These are phyloP conservation scores for Pyrus communis DNA, from an alignment of 306 rosid species.

Conservation along the genomic window DNA sequence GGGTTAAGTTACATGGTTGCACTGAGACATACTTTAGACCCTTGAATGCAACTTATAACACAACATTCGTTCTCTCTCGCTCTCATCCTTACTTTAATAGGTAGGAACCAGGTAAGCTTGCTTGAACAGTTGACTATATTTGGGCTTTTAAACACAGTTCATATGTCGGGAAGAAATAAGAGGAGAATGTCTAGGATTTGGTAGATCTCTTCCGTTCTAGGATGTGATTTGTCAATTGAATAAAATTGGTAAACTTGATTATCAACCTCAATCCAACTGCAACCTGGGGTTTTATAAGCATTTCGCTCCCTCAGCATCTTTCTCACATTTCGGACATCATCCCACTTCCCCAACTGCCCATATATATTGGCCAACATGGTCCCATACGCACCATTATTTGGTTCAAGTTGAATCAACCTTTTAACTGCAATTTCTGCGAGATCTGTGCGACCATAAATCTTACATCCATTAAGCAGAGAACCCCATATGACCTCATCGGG, in stretches of 20 bases:
- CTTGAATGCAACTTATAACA: no score
- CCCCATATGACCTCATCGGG: slow-evolving; percentile 90
- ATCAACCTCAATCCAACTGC: slow-evolving; percentile 80
- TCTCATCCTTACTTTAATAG: neutral
- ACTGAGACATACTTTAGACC: neutral
- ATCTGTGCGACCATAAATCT: slow-evolving; percentile 54
- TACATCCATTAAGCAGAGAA: slow-evolving; percentile 71
- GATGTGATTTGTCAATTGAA: slow-evolving; percentile 56
- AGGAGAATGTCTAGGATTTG: slow-evolving; percentile 31
- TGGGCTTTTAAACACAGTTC: neutral
- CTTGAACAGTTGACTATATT: neutral
- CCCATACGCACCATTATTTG: slow-evolving; percentile 60
- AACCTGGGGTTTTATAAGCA: slow-evolving; percentile 60
- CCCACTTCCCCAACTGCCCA: slow-evolving; percentile 65
- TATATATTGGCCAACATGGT: slow-evolving; percentile 57
- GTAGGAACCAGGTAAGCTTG: neutral
- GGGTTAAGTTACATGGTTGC: neutral
- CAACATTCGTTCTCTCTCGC: no score
- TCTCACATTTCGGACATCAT: slow-evolving; percentile 56
- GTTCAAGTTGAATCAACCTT: slow-evolving; percentile 54
- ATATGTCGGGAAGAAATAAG: neutral
- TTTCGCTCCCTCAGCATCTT: slow-evolving; percentile 42
- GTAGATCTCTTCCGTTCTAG: slow-evolving; percentile 43
- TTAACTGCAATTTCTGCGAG: slow-evolving; percentile 60
- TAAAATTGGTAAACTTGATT: slow-evolving; percentile 55